phyloP scores from a whole-genome alignment of 1,284 basidiomycete genomes.

The Ganoderma meredithae region DNA sequence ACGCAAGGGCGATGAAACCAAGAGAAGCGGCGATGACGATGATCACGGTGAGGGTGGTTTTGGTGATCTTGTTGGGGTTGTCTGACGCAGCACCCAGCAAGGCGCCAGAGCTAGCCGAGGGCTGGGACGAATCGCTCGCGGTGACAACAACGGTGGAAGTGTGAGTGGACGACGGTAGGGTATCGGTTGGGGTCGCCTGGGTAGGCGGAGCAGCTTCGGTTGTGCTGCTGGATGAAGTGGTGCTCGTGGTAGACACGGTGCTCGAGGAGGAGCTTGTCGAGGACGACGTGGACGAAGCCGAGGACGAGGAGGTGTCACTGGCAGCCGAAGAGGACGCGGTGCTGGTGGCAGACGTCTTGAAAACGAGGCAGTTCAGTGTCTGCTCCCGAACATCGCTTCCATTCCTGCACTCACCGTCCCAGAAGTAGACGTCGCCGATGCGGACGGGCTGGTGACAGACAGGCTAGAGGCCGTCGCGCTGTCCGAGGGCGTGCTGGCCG shows the following conservation, averaged over 20 bases:
- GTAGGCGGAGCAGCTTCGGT: slow-evolving; percentile 31
- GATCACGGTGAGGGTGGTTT: slow-evolving; percentile 72
- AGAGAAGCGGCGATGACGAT: slow-evolving; percentile 75
- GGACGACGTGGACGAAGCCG: slow-evolving; percentile 22
- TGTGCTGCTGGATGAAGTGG: slow-evolving; percentile 32
- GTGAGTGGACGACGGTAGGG: slow-evolving; percentile 22
- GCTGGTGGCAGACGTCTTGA: slow-evolving; percentile 8
- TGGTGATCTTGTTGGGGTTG: slow-evolving; percentile 45
- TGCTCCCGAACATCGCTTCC: background rate
- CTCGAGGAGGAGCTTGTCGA: slow-evolving; percentile 22
- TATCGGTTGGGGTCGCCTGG: slow-evolving; percentile 27
- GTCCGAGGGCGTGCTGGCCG: slow-evolving; percentile 29
- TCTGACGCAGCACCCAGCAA: slow-evolving; percentile 24
- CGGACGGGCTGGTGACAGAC: slow-evolving; percentile 34
- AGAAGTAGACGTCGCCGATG: slow-evolving; percentile 31
- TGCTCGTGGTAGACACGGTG: slow-evolving; percentile 13
- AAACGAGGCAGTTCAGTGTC: background rate
- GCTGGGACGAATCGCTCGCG: background rate
- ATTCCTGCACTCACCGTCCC: slow-evolving; percentile 5
- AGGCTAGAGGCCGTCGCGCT: slow-evolving; percentile 15
- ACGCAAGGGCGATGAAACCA: slow-evolving; percentile 74
- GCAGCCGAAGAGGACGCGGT: background rate
- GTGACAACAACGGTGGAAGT: slow-evolving; percentile 30
- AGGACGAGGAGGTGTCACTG: slow-evolving; percentile 30
- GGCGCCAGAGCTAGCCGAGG: slow-evolving; percentile 25